Evolutionary conservation across 2,329 filamentous ascomycete species (phyloP).

Genomic region (Cercospora sp.): DNA sequence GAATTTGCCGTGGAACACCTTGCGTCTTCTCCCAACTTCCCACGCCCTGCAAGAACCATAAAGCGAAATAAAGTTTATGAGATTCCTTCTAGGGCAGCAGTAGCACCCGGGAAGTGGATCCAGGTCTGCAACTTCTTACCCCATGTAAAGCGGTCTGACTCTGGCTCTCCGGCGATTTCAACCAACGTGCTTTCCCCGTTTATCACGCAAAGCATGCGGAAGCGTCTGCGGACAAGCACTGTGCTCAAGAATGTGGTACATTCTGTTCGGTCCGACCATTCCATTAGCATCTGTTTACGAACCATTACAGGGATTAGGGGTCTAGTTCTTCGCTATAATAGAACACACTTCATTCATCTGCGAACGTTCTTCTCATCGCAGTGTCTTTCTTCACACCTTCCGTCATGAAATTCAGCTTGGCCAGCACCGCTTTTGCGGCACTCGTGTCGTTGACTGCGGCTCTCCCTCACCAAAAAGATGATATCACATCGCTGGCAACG

Average conservation of each 20-base stretch:
- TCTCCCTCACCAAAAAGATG: background rate
- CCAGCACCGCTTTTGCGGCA: constrained; percentile 5
- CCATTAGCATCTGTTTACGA: background rate
- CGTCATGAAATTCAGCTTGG: constrained; percentile 14
- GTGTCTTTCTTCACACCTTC: background rate
- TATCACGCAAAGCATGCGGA: background rate
- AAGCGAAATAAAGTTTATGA: background rate
- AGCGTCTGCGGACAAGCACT: background rate
- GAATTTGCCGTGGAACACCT: background rate
- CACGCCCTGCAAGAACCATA: background rate
- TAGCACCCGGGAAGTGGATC: background rate
- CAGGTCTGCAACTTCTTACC: background rate
- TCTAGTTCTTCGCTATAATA: background rate
- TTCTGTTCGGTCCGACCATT: background rate
- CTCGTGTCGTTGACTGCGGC: background rate
- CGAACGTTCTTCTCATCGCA: background rate
- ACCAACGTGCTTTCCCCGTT: constrained; percentile 1
- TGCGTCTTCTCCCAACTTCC: background rate
- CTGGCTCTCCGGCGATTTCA: background rate
- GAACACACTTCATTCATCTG: background rate
- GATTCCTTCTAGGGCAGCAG: background rate
- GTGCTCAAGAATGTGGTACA: background rate
- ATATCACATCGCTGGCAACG: background rate
- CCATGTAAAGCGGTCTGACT: background rate
- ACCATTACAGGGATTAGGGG: background rate